These are phyloP conservation scores for Termitomyces bulborhizus DNA, from an alignment of 768 basidiomycete genomes.

Conservation along the genomic window DNA sequence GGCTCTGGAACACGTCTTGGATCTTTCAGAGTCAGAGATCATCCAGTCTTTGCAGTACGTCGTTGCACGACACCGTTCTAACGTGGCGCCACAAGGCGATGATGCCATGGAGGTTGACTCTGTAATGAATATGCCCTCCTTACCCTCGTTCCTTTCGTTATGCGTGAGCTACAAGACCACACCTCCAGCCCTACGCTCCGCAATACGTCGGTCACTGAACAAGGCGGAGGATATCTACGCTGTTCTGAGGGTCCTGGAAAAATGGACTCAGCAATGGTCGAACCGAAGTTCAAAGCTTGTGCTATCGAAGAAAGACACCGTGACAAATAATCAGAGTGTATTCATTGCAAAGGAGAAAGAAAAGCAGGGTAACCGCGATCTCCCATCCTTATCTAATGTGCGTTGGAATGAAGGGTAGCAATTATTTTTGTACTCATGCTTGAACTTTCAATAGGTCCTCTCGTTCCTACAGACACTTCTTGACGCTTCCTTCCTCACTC, in stretches of 20 bases:
- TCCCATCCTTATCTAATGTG: slow-evolving; percentile 42
- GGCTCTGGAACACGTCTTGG: slow-evolving; percentile 48
- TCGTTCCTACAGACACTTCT: slow-evolving; percentile 59
- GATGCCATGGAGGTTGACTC: slow-evolving; percentile 35
- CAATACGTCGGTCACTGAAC: slow-evolving; percentile 43
- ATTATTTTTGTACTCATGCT: neutral
- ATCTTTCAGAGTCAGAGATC: slow-evolving; percentile 63
- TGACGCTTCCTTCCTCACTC: slow-evolving; percentile 64
- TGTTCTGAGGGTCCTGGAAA: slow-evolving; percentile 40
- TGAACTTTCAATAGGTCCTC: slow-evolving; percentile 34
- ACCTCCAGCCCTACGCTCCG: slow-evolving; percentile 35
- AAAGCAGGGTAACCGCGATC: slow-evolving; percentile 19
- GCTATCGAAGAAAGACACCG: slow-evolving; percentile 31
- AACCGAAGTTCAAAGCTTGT: slow-evolving; percentile 29
- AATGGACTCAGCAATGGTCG: slow-evolving; percentile 39
- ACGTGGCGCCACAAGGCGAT: slow-evolving; percentile 20
- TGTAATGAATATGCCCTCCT: slow-evolving; percentile 17
- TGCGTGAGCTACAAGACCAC: slow-evolving; percentile 34
- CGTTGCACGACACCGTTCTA: slow-evolving; percentile 28
- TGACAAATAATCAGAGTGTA: slow-evolving; percentile 36
- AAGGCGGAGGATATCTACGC: slow-evolving; percentile 42
- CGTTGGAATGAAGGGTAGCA: neutral
- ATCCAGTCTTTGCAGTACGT: slow-evolving; percentile 45
- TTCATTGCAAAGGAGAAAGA: slow-evolving; percentile 23
- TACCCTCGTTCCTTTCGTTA: slow-evolving; percentile 30